Evolutionary conservation across 1,284 basidiomycete genomes (phyloP).

Genomic region (Hemileia vastatrix): DNA sequence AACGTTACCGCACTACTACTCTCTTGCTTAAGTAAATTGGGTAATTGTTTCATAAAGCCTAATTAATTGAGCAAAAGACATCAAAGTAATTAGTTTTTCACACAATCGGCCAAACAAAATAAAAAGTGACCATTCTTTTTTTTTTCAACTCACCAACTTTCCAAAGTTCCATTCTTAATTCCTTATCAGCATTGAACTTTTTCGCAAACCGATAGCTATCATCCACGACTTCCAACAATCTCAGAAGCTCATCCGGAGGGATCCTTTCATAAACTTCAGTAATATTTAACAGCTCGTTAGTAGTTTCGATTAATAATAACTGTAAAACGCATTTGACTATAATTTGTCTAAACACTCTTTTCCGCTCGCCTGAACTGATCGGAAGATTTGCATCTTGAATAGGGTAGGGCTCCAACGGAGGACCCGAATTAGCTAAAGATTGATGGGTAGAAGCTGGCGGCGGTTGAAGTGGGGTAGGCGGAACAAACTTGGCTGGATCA

Average conservation of each 20-base stretch:
- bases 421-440: conserved; percentile 5
- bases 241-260: conserved; percentile 81
- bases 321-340: conserved; percentile 99
- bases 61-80: neutral
- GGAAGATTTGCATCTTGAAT: conserved; percentile 27
- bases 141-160: conserved; percentile 89
- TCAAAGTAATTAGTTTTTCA: neutral
- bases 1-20: conserved; percentile 91
- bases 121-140: too few relatives aligned
- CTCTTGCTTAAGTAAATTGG: conserved; percentile 96
- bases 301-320: conserved; percentile 90
- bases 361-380: conserved; percentile 57
- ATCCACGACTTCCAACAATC: conserved; percentile 87
- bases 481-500: conserved; percentile 54
- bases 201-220: conserved; percentile 96
- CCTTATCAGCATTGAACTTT: conserved; percentile 97
- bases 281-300: conserved; percentile 87
- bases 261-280: conserved; percentile 86
- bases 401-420: conserved; percentile 31
- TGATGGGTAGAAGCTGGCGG: conserved; percentile 24
- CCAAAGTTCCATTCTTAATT: conserved; percentile 91
- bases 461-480: conserved; percentile 69
- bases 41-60: conserved; percentile 99
- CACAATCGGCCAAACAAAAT: too few relatives aligned
- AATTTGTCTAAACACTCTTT: conserved; percentile 93